Evolutionary conservation across 345 rosid genomes (phyloP).

Genomic region (Microcos paniculata): DNA sequence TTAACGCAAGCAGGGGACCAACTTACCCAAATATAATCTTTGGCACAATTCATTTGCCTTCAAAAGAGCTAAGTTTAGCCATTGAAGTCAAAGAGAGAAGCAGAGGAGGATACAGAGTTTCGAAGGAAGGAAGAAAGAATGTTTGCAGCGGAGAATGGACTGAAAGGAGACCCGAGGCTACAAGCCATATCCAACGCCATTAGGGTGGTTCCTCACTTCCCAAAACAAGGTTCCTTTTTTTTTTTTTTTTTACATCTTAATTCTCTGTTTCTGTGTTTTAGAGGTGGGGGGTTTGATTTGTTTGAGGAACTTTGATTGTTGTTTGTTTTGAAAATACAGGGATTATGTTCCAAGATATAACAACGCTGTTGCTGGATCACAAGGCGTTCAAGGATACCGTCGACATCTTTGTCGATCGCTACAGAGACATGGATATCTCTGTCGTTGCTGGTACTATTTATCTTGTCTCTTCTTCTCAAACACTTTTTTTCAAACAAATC

Average conservation of each 20-base stretch:
- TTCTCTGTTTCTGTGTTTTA: background rate
- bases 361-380: conserved; percentile 83
- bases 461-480: conserved; percentile 1
- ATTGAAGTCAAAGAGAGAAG: background rate
- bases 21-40: background rate
- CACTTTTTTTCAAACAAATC: background rate
- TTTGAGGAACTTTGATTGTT: background rate
- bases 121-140: conserved; percentile 23
- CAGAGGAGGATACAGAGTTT: background rate
- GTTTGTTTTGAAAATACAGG: conserved; percentile 48
- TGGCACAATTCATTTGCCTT: background rate
- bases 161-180: conserved; percentile 69
- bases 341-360: conserved; percentile 96
- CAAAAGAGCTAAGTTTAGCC: too few relatives aligned
- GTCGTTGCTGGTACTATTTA: conserved; percentile 77
- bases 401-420: conserved; percentile 94
- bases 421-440: conserved; percentile 79
- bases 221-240: conserved; percentile 52
- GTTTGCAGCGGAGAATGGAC: conserved; percentile 81
- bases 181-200: conserved; percentile 64
- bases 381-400: conserved; percentile 82
- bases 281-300: background rate
- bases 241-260: background rate
- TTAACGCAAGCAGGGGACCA: background rate
- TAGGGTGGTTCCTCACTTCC: conserved; percentile 74